Conservation (phyloP, 2,329 filamentous ascomycete species). For the Colletotrichum sojae region DNA sequence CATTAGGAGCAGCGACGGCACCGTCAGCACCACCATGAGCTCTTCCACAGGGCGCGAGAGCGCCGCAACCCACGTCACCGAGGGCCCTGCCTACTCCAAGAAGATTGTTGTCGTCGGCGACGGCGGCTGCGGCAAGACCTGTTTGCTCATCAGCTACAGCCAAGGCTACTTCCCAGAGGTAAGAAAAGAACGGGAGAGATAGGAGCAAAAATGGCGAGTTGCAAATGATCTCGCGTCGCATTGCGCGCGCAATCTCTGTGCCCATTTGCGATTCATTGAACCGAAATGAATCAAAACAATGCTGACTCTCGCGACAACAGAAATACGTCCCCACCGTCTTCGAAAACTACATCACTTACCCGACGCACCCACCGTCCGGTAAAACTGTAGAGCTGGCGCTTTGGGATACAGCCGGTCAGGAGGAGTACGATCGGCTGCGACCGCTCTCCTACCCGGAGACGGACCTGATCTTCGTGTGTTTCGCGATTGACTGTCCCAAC, state of each 20-base stretch:
- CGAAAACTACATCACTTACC: slow-evolving; percentile 99
- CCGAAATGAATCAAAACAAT: slow-evolving; percentile 29
- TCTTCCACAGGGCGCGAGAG: slow-evolving; percentile 82
- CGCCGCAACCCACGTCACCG: slow-evolving; percentile 86
- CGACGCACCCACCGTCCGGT: slow-evolving; percentile 86
- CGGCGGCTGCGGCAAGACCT: slow-evolving; percentile 98
- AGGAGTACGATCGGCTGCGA: slow-evolving; percentile 96
- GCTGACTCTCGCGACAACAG: slow-evolving; percentile 61
- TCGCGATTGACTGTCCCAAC: slow-evolving; percentile 98
- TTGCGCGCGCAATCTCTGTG: background rate
- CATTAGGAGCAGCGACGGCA: slow-evolving; percentile 87
- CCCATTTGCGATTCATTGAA: background rate
- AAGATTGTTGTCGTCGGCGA: slow-evolving; percentile 99
- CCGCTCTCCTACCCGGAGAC: slow-evolving; percentile 98
- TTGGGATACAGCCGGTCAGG: slow-evolving; percentile 98
- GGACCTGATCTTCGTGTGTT: slow-evolving; percentile 97
- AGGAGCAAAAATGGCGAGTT: background rate
- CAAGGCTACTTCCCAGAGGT: slow-evolving; percentile 99
- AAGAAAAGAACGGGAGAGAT: slow-evolving; percentile 47
- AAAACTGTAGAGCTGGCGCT: slow-evolving; percentile 97
- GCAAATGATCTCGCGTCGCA: background rate
- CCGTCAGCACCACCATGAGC: slow-evolving; percentile 88
- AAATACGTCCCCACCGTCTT: slow-evolving; percentile 99
- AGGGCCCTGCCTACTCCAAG: slow-evolving; percentile 94
- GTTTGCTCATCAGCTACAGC: slow-evolving; percentile 97